Conservation (phyloP, 2,329 filamentous ascomycete species). For the Septoria linicola region DNA sequence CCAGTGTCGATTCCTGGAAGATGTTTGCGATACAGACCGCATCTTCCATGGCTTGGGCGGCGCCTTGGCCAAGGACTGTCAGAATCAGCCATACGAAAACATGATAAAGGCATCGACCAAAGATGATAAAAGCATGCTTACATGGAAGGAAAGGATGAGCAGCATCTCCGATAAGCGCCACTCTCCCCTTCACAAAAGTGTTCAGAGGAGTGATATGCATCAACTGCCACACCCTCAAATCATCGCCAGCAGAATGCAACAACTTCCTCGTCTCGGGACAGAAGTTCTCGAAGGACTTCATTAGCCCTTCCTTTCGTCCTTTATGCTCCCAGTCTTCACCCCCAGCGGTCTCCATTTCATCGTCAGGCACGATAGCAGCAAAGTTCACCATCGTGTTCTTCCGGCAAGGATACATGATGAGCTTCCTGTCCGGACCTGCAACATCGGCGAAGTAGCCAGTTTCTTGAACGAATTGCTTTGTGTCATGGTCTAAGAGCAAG, state of each 20-base stretch:
- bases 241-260: slow-evolving; percentile 38
- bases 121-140: too few species aligned
- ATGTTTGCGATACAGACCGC: slow-evolving; percentile 53
- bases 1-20: slow-evolving; percentile 42
- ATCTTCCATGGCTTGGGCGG: slow-evolving; percentile 65
- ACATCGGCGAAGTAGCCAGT: slow-evolving; percentile 42
- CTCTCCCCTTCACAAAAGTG: slow-evolving; percentile 29
- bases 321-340: slow-evolving; percentile 39
- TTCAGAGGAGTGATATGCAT: slow-evolving; percentile 58
- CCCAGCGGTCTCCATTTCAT: not conserved
- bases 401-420: slow-evolving; percentile 50
- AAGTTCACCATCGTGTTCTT: slow-evolving; percentile 51
- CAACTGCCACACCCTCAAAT: slow-evolving; percentile 58
- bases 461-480: slow-evolving; percentile 32
- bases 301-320: slow-evolving; percentile 40
- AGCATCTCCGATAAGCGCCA: slow-evolving; percentile 64
- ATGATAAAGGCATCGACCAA: not conserved
- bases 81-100: not conserved
- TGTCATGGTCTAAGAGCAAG: slow-evolving; percentile 39
- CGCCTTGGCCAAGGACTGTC: slow-evolving; percentile 60
- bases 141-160: slow-evolving; percentile 63
- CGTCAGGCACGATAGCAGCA: slow-evolving; percentile 29
- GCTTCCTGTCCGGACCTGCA: slow-evolving; percentile 43
- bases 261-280: slow-evolving; percentile 39
- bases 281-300: slow-evolving; percentile 43